A percentile compares a stretch with the other conserved stretches of the same genome.
phyloP scores from a whole-genome alignment of 163 green algal species.

The Chlorella variabilis region DNA sequence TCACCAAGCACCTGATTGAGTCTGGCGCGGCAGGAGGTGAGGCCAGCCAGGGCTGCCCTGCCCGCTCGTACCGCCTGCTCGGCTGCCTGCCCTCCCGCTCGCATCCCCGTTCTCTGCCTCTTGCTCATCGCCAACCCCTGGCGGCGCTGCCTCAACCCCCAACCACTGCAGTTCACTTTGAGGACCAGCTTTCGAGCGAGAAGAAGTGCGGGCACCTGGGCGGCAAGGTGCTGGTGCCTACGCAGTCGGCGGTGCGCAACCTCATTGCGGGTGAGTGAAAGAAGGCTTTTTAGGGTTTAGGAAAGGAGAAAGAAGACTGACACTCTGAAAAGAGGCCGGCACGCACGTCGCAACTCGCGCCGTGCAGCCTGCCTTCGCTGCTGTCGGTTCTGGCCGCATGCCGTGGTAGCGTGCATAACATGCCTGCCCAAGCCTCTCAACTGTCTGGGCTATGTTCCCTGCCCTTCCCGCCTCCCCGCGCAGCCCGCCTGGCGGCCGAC shows the following conservation, averaged over 20 bases:
- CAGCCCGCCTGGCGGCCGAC: constrained; percentile 83
- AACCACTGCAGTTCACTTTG: constrained; percentile 78
- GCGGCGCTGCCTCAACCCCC: no score
- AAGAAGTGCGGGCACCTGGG: constrained; percentile 96
- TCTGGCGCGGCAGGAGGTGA: constrained; percentile 67
- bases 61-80: no score
- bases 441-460: no score
- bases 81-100: background rate
- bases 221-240: constrained; percentile 88
- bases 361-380: no score
- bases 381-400: background rate
- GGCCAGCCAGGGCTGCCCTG: no score
- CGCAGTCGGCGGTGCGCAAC: constrained; percentile 76
- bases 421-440: background rate
- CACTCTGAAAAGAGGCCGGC: no score
- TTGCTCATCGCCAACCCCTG: background rate
- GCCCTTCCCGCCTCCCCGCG: no score
- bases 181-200: constrained; percentile 89
- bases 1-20: constrained; percentile 89
- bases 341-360: no score
- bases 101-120: background rate
- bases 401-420: background rate
- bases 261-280: constrained; percentile 68
- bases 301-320: no score
- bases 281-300: no score